These are phyloP conservation scores for Hymenotorrendiella dingleyae DNA, from an alignment of 2,329 filamentous ascomycete species.

Conservation along the genomic window DNA sequence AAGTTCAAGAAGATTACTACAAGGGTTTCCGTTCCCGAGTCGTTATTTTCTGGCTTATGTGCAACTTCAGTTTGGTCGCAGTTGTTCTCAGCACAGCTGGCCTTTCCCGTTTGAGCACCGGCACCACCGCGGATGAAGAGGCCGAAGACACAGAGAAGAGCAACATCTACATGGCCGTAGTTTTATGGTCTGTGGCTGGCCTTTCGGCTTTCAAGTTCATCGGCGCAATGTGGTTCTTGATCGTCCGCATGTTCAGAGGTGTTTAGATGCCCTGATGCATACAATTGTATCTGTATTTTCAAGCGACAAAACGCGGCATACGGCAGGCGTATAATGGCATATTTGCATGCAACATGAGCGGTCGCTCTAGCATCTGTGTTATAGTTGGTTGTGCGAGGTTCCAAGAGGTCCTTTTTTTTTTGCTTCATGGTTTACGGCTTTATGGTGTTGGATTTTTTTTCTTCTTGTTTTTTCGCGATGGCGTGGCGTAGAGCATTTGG, in stretches of 20 bases:
- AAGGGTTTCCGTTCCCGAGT: slow-evolving; percentile 89
- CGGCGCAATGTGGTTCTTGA: slow-evolving; percentile 52
- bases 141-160: slow-evolving; percentile 56
- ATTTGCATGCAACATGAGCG: too few species aligned
- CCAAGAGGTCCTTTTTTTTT: too few species aligned
- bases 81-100: slow-evolving; percentile 83
- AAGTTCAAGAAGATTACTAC: slow-evolving; percentile 97
- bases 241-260: slow-evolving; percentile 78
- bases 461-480: too few species aligned
- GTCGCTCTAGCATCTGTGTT: too few species aligned
- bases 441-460: too few species aligned
- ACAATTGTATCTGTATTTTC: too few species aligned
- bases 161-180: slow-evolving; percentile 31
- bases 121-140: slow-evolving; percentile 50
- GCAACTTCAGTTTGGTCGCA: slow-evolving; percentile 82
- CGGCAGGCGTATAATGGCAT: too few species aligned
- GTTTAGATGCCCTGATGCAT: too few species aligned
- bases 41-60: slow-evolving; percentile 93
- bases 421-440: too few species aligned
- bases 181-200: slow-evolving; percentile 33
- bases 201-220: slow-evolving; percentile 31
- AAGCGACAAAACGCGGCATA: too few species aligned
- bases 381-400: too few species aligned
- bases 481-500: too few species aligned
- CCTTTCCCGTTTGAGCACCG: slow-evolving; percentile 72